Evolutionary conservation across 2,329 filamentous ascomycete species (phyloP).

Genomic region (Pezicula radicicola): DNA sequence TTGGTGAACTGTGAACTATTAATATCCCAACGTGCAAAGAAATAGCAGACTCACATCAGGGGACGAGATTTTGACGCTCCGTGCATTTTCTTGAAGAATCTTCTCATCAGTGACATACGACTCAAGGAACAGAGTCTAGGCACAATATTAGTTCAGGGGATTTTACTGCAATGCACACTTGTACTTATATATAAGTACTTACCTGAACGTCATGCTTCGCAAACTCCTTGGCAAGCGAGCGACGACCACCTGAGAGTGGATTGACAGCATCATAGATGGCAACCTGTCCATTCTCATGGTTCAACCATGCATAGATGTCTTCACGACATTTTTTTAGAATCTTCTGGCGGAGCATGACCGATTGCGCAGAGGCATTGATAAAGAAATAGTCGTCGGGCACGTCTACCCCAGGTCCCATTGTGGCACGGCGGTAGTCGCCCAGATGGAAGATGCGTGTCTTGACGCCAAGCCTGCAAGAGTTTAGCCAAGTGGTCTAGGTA

Average conservation of each 20-base stretch:
- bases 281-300: slow-evolving; percentile 96
- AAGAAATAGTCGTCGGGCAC: slow-evolving; percentile 98
- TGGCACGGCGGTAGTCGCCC: slow-evolving; percentile 92
- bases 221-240: slow-evolving; percentile 89
- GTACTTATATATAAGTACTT: slow-evolving; percentile 18
- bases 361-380: slow-evolving; percentile 86
- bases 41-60: slow-evolving; percentile 65
- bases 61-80: slow-evolving; percentile 95
- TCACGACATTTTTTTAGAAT: slow-evolving; percentile 97
- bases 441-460: slow-evolving; percentile 98
- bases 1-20: slow-evolving; percentile 66
- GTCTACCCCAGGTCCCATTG: slow-evolving; percentile 76
- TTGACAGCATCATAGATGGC: slow-evolving; percentile 99
- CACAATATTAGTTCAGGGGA: slow-evolving; percentile 8
- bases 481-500: not conserved
- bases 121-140: slow-evolving; percentile 92
- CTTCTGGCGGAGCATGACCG: slow-evolving; percentile 92
- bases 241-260: slow-evolving; percentile 76
- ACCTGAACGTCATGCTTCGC: slow-evolving; percentile 95
- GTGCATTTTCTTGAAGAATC: slow-evolving; percentile 94
- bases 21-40: slow-evolving; percentile 7
- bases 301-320: slow-evolving; percentile 94
- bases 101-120: slow-evolving; percentile 90
- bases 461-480: slow-evolving; percentile 71
- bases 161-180: not conserved